Conservation (phyloP, 2,329 filamentous ascomycete species). For the Monilinia fructigena region DNA sequence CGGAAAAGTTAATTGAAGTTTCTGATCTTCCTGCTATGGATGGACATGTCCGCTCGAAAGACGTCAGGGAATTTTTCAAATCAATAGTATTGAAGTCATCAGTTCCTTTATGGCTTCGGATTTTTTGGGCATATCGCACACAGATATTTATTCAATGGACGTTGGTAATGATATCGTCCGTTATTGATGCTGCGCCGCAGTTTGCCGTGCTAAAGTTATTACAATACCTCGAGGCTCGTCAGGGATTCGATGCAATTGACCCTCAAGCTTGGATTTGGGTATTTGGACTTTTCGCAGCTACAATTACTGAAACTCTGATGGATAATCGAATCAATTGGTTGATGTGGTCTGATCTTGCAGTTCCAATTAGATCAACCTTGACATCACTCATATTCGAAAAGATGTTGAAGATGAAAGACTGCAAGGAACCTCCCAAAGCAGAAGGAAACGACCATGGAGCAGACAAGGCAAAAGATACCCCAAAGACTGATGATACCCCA, state of each 20-base stretch:
- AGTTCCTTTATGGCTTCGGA: slow-evolving; percentile 52
- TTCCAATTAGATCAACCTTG: slow-evolving; percentile 64
- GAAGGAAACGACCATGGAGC: slow-evolving; percentile 19
- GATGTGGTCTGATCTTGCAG: slow-evolving; percentile 27
- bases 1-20: slow-evolving; percentile 58
- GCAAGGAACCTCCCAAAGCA: slow-evolving; percentile 46
- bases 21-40: slow-evolving; percentile 61
- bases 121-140: slow-evolving; percentile 43
- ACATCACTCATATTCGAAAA: slow-evolving; percentile 73
- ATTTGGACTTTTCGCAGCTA: slow-evolving; percentile 24
- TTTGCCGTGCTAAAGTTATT: slow-evolving; percentile 31
- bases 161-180: slow-evolving; percentile 24
- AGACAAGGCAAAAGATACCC: slow-evolving; percentile 17
- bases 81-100: slow-evolving; percentile 43
- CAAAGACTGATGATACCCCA: not conserved
- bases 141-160: slow-evolving; percentile 46
- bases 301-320: slow-evolving; percentile 25
- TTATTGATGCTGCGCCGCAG: slow-evolving; percentile 31
- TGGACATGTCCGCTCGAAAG: slow-evolving; percentile 51
- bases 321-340: slow-evolving; percentile 32
- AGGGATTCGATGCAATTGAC: slow-evolving; percentile 26
- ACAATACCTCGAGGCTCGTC: slow-evolving; percentile 29
- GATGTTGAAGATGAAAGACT: slow-evolving; percentile 70
- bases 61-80: slow-evolving; percentile 51
- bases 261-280: slow-evolving; percentile 31